Evolutionary conservation across 1,139 yeast genomes (phyloP).

Genomic region (Torulaspora pretoriensis): DNA sequence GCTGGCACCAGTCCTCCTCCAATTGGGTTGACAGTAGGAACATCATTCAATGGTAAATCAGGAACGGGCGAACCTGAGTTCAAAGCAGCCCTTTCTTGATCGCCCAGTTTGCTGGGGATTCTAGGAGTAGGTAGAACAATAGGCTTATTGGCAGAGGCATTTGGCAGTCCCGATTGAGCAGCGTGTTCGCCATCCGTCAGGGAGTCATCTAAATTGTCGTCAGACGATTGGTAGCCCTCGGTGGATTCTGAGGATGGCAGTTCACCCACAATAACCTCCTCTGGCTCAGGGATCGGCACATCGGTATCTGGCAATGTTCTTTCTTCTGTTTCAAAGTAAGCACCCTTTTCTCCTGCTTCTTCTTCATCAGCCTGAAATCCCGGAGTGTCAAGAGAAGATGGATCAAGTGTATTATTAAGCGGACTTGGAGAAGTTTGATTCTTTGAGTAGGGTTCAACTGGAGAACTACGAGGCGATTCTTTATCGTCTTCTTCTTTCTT

Average conservation of each 20-base stretch:
- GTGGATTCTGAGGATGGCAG: conserved; percentile 33
- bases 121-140: conserved; percentile 5
- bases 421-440: neutral
- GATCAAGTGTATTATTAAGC: conserved; percentile 4
- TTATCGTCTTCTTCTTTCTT: conserved; percentile 19
- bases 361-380: conserved; percentile 12
- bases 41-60: conserved; percentile 1
- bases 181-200: neutral
- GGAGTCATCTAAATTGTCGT: conserved; percentile 42
- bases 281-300: conserved; percentile 6
- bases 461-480: conserved; percentile 7
- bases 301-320: neutral
- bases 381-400: conserved; percentile 7
- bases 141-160: neutral
- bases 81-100: neutral
- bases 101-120: conserved; percentile 3
- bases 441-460: neutral
- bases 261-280: conserved; percentile 11
- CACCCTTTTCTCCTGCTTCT: conserved; percentile 10
- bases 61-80: conserved; percentile 1
- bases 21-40: conserved; percentile 20
- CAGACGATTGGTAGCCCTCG: conserved; percentile 47
- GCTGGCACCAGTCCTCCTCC: conserved; percentile 13
- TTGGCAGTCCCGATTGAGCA: neutral
- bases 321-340: conserved; percentile 6